phyloP scores from a whole-genome alignment of 176 grass and related monocot genomes.

The Alloteropsis semialata region DNA sequence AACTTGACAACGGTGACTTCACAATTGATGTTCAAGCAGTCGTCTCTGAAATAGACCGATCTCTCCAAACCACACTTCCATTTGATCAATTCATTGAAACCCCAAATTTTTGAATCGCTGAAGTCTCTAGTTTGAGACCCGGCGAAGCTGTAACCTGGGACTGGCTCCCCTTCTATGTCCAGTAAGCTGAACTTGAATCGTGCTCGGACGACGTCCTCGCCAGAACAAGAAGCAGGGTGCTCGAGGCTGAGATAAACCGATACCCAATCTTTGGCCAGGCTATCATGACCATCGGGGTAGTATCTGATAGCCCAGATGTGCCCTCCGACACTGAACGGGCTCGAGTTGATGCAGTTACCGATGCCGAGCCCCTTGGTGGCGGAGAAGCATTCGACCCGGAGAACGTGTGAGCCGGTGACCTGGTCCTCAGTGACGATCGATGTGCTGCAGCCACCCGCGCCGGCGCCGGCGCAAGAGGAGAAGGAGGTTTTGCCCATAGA shows the following conservation, averaged over 20 bases:
- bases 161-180: background rate
- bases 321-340: background rate
- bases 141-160: no score
- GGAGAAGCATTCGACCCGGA: slow-evolving; percentile 11
- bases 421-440: background rate
- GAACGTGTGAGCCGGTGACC: background rate
- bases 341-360: background rate
- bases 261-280: background rate
- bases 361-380: background rate
- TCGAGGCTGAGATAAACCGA: background rate
- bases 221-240: background rate
- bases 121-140: no score
- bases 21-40: background rate
- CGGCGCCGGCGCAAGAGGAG: background rate
- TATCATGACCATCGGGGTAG: background rate
- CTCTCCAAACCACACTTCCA: background rate
- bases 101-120: no score
- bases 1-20: background rate
- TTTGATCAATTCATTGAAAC: no score
- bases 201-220: background rate
- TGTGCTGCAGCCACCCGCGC: background rate
- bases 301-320: background rate
- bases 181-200: background rate
- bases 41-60: background rate
- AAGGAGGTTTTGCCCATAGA: no score